phyloP scores from a whole-genome alignment of 2,329 filamentous ascomycete genomes.

The Tetracladium maxilliforme region DNA sequence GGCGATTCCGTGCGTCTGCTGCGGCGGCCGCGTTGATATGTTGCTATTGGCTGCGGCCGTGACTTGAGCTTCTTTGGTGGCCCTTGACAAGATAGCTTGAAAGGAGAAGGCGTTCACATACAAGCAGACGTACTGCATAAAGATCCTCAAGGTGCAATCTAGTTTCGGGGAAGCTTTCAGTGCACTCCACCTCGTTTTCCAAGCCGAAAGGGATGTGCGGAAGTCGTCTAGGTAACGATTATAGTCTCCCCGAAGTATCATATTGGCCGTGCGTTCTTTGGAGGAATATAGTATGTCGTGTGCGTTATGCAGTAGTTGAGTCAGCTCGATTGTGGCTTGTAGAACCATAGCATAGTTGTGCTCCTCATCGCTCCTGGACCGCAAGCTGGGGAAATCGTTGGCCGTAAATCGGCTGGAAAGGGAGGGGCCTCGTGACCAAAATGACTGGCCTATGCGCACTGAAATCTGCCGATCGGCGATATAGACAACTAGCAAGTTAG shows the following conservation, averaged over 20 bases:
- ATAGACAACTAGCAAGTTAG: constrained; percentile 6
- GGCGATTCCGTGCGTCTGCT: neutral
- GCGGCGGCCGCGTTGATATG: constrained; percentile 5
- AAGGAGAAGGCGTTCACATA: constrained; percentile 8
- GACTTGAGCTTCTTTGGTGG: too few relatives aligned
- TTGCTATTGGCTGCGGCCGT: too few relatives aligned
- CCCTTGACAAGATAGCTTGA: too few relatives aligned
- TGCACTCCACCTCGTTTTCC: constrained; percentile 3
- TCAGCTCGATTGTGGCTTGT: constrained; percentile 8
- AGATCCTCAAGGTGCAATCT: constrained; percentile 7
- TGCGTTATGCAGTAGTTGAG: constrained; percentile 8
- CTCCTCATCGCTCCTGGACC: constrained; percentile 1
- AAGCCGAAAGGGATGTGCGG: constrained; percentile 2
- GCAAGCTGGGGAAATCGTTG: constrained; percentile 7
- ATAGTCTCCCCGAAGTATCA: constrained; percentile 8
- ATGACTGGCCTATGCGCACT: constrained; percentile 10
- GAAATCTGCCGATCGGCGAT: constrained; percentile 10
- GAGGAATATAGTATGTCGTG: constrained; percentile 9
- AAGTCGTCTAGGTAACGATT: constrained; percentile 9
- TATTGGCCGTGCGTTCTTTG: constrained; percentile 6
- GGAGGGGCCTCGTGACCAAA: constrained; percentile 10
- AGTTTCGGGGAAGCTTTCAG: constrained; percentile 1
- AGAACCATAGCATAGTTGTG: constrained; percentile 4
- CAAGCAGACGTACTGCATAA: constrained; percentile 7
- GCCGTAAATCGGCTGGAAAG: constrained; percentile 7